These are phyloP conservation scores for Cutaneotrichosporon cyanovorans DNA, from an alignment of 1,284 basidiomycete genomes.

Conservation along the genomic window DNA sequence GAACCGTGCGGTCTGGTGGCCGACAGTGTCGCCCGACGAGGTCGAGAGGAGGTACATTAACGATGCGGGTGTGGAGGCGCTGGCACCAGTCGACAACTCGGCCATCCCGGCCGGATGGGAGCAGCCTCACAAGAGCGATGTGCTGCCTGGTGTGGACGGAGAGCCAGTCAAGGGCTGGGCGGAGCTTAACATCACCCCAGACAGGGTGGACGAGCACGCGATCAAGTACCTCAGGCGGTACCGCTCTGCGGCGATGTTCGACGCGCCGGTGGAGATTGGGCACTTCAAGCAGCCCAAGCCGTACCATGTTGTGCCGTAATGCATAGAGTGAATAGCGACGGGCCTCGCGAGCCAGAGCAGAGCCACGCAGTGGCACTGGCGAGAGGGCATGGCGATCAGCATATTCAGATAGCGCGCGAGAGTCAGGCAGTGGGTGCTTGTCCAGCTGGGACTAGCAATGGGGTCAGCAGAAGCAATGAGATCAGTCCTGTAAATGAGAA, in stretches of 20 bases:
- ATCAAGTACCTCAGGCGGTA: slow-evolving; percentile 86
- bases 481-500: too few relatives aligned
- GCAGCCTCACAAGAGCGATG: slow-evolving; percentile 49
- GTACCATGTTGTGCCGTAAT: slow-evolving; percentile 48
- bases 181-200: slow-evolving; percentile 57
- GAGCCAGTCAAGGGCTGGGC: slow-evolving; percentile 48
- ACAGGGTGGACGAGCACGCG: slow-evolving; percentile 81
- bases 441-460: too few relatives aligned
- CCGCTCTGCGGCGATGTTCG: slow-evolving; percentile 57
- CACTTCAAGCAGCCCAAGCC: slow-evolving; percentile 43
- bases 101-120: slow-evolving; percentile 42
- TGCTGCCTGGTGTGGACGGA: slow-evolving; percentile 40
- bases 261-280: slow-evolving; percentile 46
- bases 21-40: slow-evolving; percentile 83
- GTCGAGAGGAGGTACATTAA: slow-evolving; percentile 79
- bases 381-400: too few relatives aligned
- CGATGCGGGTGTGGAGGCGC: slow-evolving; percentile 57
- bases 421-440: too few relatives aligned
- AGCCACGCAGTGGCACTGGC: too few relatives aligned
- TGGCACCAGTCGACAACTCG: slow-evolving; percentile 50
- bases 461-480: too few relatives aligned
- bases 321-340: neutral
- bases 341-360: neutral
- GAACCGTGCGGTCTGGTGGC: slow-evolving; percentile 81
- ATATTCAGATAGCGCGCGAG: too few relatives aligned